Conservation (phyloP, 2,329 filamentous ascomycete genomes). For the Aschersonia sp. region DNA sequence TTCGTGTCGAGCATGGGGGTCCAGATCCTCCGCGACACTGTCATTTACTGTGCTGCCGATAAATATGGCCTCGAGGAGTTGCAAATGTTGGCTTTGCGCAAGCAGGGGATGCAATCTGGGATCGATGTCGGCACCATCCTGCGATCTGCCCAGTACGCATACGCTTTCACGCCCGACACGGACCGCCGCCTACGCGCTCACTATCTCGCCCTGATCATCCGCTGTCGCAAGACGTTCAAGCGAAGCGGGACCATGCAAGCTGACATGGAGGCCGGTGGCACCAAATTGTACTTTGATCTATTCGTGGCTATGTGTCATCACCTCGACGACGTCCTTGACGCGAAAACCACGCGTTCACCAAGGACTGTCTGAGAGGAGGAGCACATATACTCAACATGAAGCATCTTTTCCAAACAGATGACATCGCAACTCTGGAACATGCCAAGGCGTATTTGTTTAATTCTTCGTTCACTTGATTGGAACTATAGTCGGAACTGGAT, state of each 20-base stretch:
- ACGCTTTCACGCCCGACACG: conserved; percentile 84
- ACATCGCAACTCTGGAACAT: no score
- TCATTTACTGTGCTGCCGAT: conserved; percentile 85
- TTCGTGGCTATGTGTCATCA: conserved; percentile 98
- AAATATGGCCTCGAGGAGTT: conserved; percentile 84
- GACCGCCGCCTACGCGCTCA: conserved; percentile 89
- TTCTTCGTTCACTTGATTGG: no score
- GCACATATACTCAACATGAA: background rate
- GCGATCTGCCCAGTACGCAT: conserved; percentile 85
- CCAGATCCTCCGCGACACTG: conserved; percentile 77
- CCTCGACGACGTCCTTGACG: conserved; percentile 87
- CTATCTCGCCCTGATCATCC: conserved; percentile 94
- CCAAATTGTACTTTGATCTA: conserved; percentile 93
- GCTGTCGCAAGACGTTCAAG: conserved; percentile 95
- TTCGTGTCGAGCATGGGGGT: conserved; percentile 61
- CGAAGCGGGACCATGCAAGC: conserved; percentile 96
- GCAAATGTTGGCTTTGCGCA: conserved; percentile 79
- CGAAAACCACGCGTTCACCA: conserved; percentile 52
- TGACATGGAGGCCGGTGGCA: conserved; percentile 87
- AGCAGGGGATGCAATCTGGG: conserved; percentile 85
- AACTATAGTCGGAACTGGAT: no score
- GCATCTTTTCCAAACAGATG: background rate
- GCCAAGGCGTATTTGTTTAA: no score
- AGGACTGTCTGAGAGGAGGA: conserved; percentile 34
- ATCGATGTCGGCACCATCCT: conserved; percentile 88